Conservation (phyloP, 148 eudicot species). For the Rhododendron vialii region DNA sequence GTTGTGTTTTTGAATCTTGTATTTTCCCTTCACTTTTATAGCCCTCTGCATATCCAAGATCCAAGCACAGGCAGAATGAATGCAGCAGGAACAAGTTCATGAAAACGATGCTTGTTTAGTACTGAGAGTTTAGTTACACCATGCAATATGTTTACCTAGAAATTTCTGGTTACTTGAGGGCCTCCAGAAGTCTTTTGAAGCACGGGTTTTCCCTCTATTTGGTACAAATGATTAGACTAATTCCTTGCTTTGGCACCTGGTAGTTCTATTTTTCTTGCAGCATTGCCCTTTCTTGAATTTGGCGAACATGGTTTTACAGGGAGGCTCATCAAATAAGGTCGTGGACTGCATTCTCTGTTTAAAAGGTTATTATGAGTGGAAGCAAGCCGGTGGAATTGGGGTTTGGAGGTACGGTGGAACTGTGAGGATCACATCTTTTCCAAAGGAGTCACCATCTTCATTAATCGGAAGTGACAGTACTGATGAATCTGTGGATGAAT, state of each 20-base stretch:
- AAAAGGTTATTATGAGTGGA: constrained; percentile 92
- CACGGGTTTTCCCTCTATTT: not conserved
- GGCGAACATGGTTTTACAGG: constrained; percentile 36
- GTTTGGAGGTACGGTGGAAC: constrained; percentile 98
- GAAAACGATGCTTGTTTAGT: not conserved
- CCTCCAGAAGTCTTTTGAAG: not conserved
- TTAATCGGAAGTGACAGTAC: constrained; percentile 74
- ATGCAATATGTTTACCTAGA: not conserved
- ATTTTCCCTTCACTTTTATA: not conserved
- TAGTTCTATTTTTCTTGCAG: not conserved
- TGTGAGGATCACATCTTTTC: constrained; percentile 66
- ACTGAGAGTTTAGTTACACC: not conserved
- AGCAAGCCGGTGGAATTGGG: constrained; percentile 87
- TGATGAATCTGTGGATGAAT: constrained; percentile 84
- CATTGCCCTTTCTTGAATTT: not conserved
- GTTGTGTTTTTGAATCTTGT: not conserved
- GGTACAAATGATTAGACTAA: not conserved
- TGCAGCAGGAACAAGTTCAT: not conserved
- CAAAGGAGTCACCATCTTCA: constrained; percentile 64
- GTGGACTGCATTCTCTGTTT: constrained; percentile 94
- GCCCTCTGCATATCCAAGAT: not conserved
- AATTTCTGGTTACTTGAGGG: not conserved
- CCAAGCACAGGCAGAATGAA: not conserved
- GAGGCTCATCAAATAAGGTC: constrained; percentile 83
- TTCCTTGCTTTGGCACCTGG: constrained; percentile 11